These are phyloP conservation scores for Arabidopsis suecica DNA, from an alignment of 345 rosid genomes.

Conservation along the genomic window DNA sequence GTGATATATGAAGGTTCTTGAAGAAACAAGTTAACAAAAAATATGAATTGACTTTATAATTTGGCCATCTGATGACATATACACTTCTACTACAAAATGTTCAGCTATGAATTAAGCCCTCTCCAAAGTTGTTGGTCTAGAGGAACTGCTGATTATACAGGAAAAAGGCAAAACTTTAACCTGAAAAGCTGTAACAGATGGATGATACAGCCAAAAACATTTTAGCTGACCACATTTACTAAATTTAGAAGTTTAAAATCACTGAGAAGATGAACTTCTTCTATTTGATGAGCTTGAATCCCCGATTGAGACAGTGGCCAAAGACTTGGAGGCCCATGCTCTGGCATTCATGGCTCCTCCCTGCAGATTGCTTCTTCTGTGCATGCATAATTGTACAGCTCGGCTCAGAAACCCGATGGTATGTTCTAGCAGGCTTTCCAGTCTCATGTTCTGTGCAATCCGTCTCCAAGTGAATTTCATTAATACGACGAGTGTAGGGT, in stretches of 20 bases:
- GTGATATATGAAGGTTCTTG: not conserved
- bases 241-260: constrained; percentile 3
- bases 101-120: constrained; percentile 23
- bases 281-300: constrained; percentile 77
- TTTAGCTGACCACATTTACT: constrained; percentile 20
- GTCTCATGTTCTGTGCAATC: constrained; percentile 52
- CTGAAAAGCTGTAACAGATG: constrained; percentile 25
- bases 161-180: constrained; percentile 19
- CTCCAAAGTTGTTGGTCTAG: constrained; percentile 20
- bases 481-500: constrained; percentile 55
- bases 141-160: constrained; percentile 34
- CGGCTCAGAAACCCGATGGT: constrained; percentile 61
- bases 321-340: constrained; percentile 94
- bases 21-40: constrained; percentile 1
- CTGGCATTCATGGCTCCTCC: constrained; percentile 90
- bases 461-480: constrained; percentile 59
- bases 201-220: constrained; percentile 28
- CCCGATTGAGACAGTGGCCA: constrained; percentile 88
- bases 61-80: constrained; percentile 36
- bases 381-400: constrained; percentile 56
- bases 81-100: constrained; percentile 37
- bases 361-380: constrained; percentile 79
- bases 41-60: constrained; percentile 25
- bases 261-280: constrained; percentile 40
- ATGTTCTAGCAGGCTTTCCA: constrained; percentile 69